Conservation (phyloP, 768 basidiomycete species). For the Stropharia rugosoannulata region DNA sequence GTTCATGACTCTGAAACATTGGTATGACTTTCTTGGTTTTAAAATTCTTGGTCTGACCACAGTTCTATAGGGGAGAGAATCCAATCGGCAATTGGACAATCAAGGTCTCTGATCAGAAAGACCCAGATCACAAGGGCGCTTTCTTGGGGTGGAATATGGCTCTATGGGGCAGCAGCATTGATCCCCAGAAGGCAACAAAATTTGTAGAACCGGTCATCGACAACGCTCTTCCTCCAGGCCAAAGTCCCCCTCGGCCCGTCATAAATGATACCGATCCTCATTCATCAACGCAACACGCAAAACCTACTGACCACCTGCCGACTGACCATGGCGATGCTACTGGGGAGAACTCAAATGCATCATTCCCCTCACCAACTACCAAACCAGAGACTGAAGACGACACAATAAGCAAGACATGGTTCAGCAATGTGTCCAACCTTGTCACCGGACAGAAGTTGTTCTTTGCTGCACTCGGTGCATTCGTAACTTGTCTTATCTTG, state of each 20-base stretch:
- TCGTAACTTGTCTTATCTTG: constrained; percentile 65
- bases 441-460: constrained; percentile 80
- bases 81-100: constrained; percentile 92
- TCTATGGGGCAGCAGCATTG: constrained; percentile 86
- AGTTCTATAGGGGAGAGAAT: constrained; percentile 77
- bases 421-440: constrained; percentile 65
- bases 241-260: constrained; percentile 36
- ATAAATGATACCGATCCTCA: constrained; percentile 27
- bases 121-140: constrained; percentile 46
- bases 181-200: constrained; percentile 60
- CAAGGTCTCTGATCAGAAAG: constrained; percentile 74
- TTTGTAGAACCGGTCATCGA: constrained; percentile 60
- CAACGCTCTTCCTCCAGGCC: constrained; percentile 44
- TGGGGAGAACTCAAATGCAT: constrained; percentile 79
- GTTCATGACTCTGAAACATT: constrained; percentile 97
- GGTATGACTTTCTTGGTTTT: constrained; percentile 47
- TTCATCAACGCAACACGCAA: constrained; percentile 63
- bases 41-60: constrained; percentile 4
- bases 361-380: constrained; percentile 41
- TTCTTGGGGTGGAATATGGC: constrained; percentile 92
- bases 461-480: constrained; percentile 70
- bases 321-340: constrained; percentile 75
- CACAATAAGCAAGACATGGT: constrained; percentile 65
- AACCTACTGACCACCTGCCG: constrained; percentile 86
- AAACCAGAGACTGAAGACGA: constrained; percentile 24